Conservation (phyloP, 2,329 filamentous ascomycete genomes). For the Tolypocladium capitatum region DNA sequence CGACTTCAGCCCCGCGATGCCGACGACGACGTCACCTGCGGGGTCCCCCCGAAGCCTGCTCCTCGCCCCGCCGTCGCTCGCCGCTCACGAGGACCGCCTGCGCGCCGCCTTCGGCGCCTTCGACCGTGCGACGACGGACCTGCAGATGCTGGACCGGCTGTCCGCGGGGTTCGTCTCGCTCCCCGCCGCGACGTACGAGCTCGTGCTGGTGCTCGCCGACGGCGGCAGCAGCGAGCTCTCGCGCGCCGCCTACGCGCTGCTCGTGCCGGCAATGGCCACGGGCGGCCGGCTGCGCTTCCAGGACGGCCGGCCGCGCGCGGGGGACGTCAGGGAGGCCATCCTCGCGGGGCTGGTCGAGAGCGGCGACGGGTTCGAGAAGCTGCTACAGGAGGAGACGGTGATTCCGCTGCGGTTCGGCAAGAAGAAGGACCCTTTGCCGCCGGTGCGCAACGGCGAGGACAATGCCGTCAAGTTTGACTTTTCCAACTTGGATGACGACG, state of each 20-base stretch:
- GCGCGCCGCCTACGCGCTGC: slow-evolving; percentile 51
- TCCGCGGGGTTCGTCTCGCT: slow-evolving; percentile 69
- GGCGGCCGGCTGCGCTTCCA: slow-evolving; percentile 58
- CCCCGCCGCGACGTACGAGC: slow-evolving; percentile 64
- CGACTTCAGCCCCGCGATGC: slow-evolving; percentile 31
- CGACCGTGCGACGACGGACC: slow-evolving; percentile 65
- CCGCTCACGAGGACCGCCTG: slow-evolving; percentile 70
- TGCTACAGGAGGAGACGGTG: slow-evolving; percentile 46
- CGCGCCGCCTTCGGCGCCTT: slow-evolving; percentile 56
- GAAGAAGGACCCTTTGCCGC: slow-evolving; percentile 13
- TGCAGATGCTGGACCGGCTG: slow-evolving; percentile 96
- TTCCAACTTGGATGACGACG: slow-evolving; percentile 39
- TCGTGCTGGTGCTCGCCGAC: slow-evolving; percentile 68
- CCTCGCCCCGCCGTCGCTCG: slow-evolving; percentile 80
- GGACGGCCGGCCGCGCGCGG: slow-evolving; percentile 41
- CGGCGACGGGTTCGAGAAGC: slow-evolving; percentile 59
- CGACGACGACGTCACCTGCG: slow-evolving; percentile 11
- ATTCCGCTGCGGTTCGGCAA: slow-evolving; percentile 33
- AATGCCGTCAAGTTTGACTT: slow-evolving; percentile 37
- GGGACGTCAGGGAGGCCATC: slow-evolving; percentile 62
- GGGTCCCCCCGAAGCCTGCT: slow-evolving; percentile 53
- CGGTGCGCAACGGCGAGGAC: slow-evolving; percentile 45
- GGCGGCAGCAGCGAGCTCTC: slow-evolving; percentile 44
- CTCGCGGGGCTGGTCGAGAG: slow-evolving; percentile 63
- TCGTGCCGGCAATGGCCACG: slow-evolving; percentile 58